Base-by-base conservation (phyloP, 306 rosid genomes). In the Prosopis cineraria region DNA sequence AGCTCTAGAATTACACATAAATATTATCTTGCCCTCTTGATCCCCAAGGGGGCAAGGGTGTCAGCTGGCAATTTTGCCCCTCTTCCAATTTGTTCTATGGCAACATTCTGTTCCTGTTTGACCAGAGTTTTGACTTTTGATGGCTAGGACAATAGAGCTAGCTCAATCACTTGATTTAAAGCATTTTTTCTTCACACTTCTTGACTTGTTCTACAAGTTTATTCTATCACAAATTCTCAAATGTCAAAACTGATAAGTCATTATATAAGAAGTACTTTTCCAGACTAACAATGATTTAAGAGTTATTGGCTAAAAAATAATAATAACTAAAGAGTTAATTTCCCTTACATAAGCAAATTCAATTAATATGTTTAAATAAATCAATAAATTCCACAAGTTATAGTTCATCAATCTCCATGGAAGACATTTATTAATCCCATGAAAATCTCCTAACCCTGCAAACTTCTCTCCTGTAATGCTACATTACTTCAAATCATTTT, bases 101-200 rank as follows among this genome's bases (percentile, higher is more conserved):
- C 20, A n/a, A 52, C 59, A 52, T n/a, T 52, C 29, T 11, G n/a
- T 16, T 6, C 22, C 55, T 20, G 12, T 52, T 52, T 52, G 25
- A 20, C 59, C 13, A 10, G 20, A 52, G 11, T n/a, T n/a, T n/a
- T n/a, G n/a, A n/a, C n/a, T 52, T 52, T 52, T 20, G 59, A 20
- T 20, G 29, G 27, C 59, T n/a, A 20, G 1, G 27, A 52, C 27
- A 20, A 12, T 52, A 52, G 29, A 20, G 27, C 27, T 7, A 52
- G 59, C 27, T 52, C 19, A 19, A 48, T 19, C 55, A 17, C 55
- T 48, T 19, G 3, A 60, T 6, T 36, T 50, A 50, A 24, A 52
- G 34, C 60, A 79, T 58, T 25, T 64, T 68, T 78, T 75, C 77
- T 78, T 82, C n/a, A 65, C 77, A 52, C 53, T 24, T 24, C 36